These are phyloP conservation scores for Melanogaster broomeanus DNA, from an alignment of 768 basidiomycete genomes.

Conservation along the genomic window DNA sequence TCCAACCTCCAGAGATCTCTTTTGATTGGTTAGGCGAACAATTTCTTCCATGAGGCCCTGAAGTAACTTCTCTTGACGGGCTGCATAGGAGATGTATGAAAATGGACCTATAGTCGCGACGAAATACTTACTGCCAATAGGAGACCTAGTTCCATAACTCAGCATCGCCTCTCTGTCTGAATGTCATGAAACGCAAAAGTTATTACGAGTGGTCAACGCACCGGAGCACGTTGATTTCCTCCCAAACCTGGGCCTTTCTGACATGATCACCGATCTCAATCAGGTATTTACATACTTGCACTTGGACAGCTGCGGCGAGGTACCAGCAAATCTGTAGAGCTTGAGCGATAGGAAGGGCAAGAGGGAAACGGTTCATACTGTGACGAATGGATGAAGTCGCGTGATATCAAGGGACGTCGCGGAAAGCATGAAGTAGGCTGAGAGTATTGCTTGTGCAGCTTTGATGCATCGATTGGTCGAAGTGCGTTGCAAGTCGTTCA, in stretches of 20 bases:
- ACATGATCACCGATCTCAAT: conserved; percentile 79
- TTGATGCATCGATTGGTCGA: conserved; percentile 75
- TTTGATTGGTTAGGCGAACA: conserved; percentile 78
- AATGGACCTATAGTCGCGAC: background rate
- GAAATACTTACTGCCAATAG: conserved; percentile 73
- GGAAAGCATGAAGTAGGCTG: conserved; percentile 75
- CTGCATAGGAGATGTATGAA: conserved; percentile 38
- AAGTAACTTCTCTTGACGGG: conserved; percentile 79
- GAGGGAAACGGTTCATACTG: conserved; percentile 47
- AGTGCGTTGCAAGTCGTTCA: conserved; percentile 59
- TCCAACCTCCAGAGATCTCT: conserved; percentile 76
- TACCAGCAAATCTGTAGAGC: conserved; percentile 81
- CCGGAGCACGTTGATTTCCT: conserved; percentile 84
- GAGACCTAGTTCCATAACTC: conserved; percentile 75
- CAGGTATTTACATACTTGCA: conserved; percentile 83
- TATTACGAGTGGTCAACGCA: conserved; percentile 30
- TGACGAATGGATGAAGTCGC: conserved; percentile 78
- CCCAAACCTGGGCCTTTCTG: conserved; percentile 79
- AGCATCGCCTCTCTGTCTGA: conserved; percentile 74
- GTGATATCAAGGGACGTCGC: conserved; percentile 82
- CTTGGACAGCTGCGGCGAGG: conserved; percentile 83
- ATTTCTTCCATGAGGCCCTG: conserved; percentile 87
- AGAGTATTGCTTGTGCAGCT: conserved; percentile 72
- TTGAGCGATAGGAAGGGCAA: conserved; percentile 12
- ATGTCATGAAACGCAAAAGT: conserved; percentile 6